A percentile compares a stretch with the other conserved stretches of the same genome.
phyloP scores from a whole-genome alignment of 164 flowering plant species.

The Aristolochia californica region DNA sequence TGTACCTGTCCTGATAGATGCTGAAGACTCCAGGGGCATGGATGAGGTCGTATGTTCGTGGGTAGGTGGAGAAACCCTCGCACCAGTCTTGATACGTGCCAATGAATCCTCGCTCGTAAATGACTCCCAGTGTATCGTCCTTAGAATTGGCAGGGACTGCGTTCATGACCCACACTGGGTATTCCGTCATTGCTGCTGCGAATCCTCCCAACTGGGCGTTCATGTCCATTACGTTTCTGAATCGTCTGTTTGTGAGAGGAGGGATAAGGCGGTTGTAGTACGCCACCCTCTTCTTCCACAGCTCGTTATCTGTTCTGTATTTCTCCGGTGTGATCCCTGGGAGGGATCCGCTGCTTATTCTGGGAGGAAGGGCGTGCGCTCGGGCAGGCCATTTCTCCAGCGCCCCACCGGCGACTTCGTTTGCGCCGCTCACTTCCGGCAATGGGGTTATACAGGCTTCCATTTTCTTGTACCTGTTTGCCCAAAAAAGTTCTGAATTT shows the following conservation, averaged over 20 bases:
- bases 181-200: conserved; percentile 67
- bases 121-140: conserved; percentile 68
- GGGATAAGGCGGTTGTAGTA: conserved; percentile 46
- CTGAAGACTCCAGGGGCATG: conserved; percentile 73
- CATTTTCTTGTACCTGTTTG: conserved; percentile 67
- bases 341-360: conserved; percentile 59
- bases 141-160: conserved; percentile 67
- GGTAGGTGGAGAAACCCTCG: conserved; percentile 96
- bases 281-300: conserved; percentile 67
- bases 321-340: conserved; percentile 52
- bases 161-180: conserved; percentile 97
- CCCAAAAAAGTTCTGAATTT: neutral
- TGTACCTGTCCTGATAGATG: conserved; percentile 81
- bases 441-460: conserved; percentile 88
- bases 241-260: conserved; percentile 42
- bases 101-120: conserved; percentile 82
- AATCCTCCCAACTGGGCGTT: conserved; percentile 90
- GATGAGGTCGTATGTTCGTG: conserved; percentile 92
- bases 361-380: conserved; percentile 72
- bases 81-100: conserved; percentile 98
- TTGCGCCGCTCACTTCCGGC: conserved; percentile 59
- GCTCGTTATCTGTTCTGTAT: conserved; percentile 51
- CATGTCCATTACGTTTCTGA: conserved; percentile 92
- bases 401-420: conserved; percentile 78
- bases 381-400: conserved; percentile 87